Evolutionary conservation across 805 yeast species (phyloP).

Genomic region (Candida stauntonica): DNA sequence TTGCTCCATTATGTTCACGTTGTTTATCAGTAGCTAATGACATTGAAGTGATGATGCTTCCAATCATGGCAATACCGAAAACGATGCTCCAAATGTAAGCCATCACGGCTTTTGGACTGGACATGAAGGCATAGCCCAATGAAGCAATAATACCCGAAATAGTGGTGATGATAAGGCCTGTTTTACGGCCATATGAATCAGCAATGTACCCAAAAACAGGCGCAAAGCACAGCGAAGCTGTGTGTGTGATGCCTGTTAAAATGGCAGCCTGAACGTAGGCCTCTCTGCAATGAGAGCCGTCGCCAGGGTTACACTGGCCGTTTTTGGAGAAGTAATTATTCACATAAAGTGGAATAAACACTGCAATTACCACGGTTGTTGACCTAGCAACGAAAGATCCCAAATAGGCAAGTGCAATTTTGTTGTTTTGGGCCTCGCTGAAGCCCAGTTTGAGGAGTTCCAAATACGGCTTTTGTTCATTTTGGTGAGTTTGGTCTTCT

Average conservation of each 20-base stretch:
- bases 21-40: conserved; percentile 49
- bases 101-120: conserved; percentile 33
- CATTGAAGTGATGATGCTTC: conserved; percentile 59
- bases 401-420: conserved; percentile 50
- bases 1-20: conserved; percentile 50
- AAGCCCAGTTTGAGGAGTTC: conserved; percentile 45
- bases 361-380: conserved; percentile 51
- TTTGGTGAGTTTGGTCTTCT: conserved; percentile 18
- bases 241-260: conserved; percentile 62
- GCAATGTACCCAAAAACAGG: conserved; percentile 61
- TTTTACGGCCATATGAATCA: conserved; percentile 40
- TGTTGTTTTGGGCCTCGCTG: conserved; percentile 41
- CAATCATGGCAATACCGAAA: conserved; percentile 59
- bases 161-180: conserved; percentile 36
- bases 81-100: conserved; percentile 37
- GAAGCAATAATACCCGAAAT: conserved; percentile 42
- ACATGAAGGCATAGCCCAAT: conserved; percentile 31
- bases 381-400: conserved; percentile 64
- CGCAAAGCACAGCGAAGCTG: conserved; percentile 51
- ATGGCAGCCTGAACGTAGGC: conserved; percentile 66
- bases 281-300: conserved; percentile 46
- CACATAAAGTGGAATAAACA: conserved; percentile 61
- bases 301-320: conserved; percentile 43
- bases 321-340: conserved; percentile 48
- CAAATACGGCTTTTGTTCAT: conserved; percentile 31